Conservation (phyloP, 768 basidiomycete genomes). For the Naganishia antarctica region DNA sequence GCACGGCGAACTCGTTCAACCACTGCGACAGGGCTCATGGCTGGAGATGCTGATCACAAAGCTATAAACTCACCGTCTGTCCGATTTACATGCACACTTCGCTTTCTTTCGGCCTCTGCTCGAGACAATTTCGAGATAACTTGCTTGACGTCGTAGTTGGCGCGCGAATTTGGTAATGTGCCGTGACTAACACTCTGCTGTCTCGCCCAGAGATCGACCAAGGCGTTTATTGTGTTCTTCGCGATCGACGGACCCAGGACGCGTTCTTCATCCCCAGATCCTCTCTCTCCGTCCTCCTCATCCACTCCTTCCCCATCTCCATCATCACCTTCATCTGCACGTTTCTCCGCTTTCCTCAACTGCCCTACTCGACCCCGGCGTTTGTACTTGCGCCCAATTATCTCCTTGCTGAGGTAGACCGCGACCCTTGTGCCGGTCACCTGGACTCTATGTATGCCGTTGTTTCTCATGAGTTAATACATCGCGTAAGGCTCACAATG, state of each 20-base stretch:
- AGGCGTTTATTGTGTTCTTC: neutral
- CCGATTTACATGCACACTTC: neutral
- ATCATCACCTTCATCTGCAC: neutral
- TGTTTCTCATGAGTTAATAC: no score
- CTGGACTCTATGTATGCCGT: conserved; percentile 1
- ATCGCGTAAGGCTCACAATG: neutral
- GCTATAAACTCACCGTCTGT: no score
- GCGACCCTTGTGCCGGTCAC: neutral
- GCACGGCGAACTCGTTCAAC: no score
- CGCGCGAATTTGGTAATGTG: neutral
- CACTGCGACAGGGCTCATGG: no score
- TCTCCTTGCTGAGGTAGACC: neutral
- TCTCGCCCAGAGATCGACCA: neutral
- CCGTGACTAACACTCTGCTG: neutral
- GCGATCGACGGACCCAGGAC: neutral
- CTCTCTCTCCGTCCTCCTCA: neutral
- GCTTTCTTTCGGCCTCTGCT: neutral
- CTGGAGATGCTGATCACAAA: no score
- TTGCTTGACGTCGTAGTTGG: neutral
- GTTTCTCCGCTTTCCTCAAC: neutral
- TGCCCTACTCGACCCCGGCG: neutral
- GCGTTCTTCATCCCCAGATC: neutral
- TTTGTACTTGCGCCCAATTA: neutral
- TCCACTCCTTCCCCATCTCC: neutral
- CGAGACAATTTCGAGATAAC: neutral